Evolutionary conservation across 257 asterid genomes (phyloP), one percentile per base, ranked within the genome.

Genomic region (Nicotiana sylvestris): DNA sequence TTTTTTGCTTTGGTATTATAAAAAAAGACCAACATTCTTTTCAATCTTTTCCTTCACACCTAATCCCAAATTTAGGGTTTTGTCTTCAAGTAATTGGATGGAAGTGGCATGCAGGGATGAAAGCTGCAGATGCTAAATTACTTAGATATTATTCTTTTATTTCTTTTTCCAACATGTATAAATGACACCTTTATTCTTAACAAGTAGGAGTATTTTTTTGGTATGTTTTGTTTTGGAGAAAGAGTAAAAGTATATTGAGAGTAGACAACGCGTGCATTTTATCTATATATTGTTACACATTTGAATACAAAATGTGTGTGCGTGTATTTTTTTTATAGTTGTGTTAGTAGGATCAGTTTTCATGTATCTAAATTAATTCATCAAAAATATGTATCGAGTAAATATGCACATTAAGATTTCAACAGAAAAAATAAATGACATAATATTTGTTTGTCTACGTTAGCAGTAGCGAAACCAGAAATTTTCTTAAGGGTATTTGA

Each of bases 81-180:
- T 87, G 90, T 83, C 90, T 30, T 18, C 46, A 76, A 82, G 88
- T 37, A 68, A n/a, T 83, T 87, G 90, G 90, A 85, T 37, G 83
- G 80, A 29, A 37, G 84, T 81, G 85, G 90, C 90, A 87, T 87
- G 90, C 90, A 80, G 46, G 6, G 56, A 72, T 81, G 83, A 87
- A 87, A 87, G 88, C 87, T 80, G 84, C 88, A 81, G 55, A 76
- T 83, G 66, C 86, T 60, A 82, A 55, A 35, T 69, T n/a, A 68
- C 37, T 6, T 32, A 16, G 17, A 13, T 30, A 37, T 32, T 61
- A 32, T 30, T 56, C 33, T 30, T 78, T 33, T 78, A 78, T 78
- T 35, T 56, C 4, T 57, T 57, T 56, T 58, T 58, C 53, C 55
- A 77, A 53, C 67, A 78, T 58, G 21, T 8, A 58, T 3, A 33